Evolutionary conservation across 2,329 filamentous ascomycete species (phyloP).

Genomic region (Cyphellophora attinorum): DNA sequence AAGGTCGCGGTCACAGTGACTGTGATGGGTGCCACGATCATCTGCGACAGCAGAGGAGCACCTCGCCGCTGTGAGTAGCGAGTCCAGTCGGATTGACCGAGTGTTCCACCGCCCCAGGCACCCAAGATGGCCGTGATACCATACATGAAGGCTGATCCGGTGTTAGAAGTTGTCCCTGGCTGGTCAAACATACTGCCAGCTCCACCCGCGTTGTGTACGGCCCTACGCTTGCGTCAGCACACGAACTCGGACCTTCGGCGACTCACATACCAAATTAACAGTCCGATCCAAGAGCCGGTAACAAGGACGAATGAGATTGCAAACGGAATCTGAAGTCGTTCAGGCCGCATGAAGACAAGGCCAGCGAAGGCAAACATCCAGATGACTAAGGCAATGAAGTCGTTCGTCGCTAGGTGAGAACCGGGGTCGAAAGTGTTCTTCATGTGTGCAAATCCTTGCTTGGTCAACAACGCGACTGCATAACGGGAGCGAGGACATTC

Average conservation of each 20-base stretch:
- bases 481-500: no score
- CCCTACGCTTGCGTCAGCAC: neutral
- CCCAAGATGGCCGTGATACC: constrained; percentile 20
- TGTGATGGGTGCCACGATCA: constrained; percentile 25
- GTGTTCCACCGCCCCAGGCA: constrained; percentile 19
- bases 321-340: constrained; percentile 18
- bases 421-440: constrained; percentile 17
- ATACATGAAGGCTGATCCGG: constrained; percentile 19
- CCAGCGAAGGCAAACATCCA: constrained; percentile 18
- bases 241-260: neutral
- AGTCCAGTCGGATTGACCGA: constrained; percentile 21
- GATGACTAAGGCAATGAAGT: constrained; percentile 20
- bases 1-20: constrained; percentile 28
- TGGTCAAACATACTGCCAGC: constrained; percentile 16
- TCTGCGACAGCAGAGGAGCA: constrained; percentile 19
- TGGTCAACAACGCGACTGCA: no score
- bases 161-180: constrained; percentile 8
- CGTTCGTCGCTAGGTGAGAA: constrained; percentile 19
- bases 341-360: constrained; percentile 15
- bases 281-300: constrained; percentile 13
- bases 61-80: constrained; percentile 18
- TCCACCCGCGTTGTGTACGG: constrained; percentile 14
- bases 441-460: constrained; percentile 17
- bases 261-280: constrained; percentile 13
- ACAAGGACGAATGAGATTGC: constrained; percentile 18